Evolutionary conservation across 2,329 filamentous ascomycete species (phyloP), one percentile per base, ranked within the genome.

Genomic region (Plenodomus lindquistii): DNA sequence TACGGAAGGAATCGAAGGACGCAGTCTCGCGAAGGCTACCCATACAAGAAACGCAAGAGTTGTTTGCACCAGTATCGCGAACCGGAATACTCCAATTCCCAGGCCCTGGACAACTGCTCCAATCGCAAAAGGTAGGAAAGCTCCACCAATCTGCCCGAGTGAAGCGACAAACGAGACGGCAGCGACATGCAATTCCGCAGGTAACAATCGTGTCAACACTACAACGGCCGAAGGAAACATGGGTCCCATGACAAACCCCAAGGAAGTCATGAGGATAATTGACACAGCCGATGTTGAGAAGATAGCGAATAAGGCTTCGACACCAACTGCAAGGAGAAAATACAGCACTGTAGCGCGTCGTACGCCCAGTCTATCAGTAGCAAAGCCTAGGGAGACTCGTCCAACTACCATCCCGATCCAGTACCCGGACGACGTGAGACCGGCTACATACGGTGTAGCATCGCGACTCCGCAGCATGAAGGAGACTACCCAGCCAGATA

Each of bases 401-500:
- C 77, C 77, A 5, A 69, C 45, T 0, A 74, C 72, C 73, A 77
- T 77, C 15, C 76, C 76, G 16, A 69, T 60, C 72, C 76, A 78
- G 56, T 76, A 79, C 0, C 70, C 70, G 1, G 76, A 76, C 0
- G 74, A 76, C 9, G 73, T 72, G 0, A 77, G 57, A 8, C 71
- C 72, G 4, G 76, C 70, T 0, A 73, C 52, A 11, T 73, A 71
- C 0, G 67, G 59, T 3, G 72, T 65, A 0, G 70, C 63, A 35
- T 72, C 61, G 4, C 75, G 75, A 13, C 68, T 63, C 2, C 75
- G 70, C 3, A 64, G 60, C 74, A 78, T 78, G 62, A 75, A 79
- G 0, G 74, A 71, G 1, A 77, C 71, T 9, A 79, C 67, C 77
- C 77, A 79, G 24, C 75, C 75, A 2, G 74, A 77, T 0, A 78